Conservation (phyloP, 2,329 filamentous ascomycete species). For the Endothia cerciana region DNA sequence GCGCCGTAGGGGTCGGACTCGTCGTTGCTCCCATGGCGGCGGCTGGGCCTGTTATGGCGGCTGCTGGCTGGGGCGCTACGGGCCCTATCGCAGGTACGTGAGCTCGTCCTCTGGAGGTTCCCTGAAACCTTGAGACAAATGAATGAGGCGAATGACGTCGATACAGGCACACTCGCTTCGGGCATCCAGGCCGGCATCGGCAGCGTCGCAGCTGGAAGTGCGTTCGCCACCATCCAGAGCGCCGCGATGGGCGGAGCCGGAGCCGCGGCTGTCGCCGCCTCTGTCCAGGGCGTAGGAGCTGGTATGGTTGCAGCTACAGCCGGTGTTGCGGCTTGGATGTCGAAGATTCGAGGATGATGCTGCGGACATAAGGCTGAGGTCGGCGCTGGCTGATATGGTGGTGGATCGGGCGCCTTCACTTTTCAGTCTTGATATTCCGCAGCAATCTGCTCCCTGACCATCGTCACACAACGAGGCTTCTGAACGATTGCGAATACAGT, state of each 20-base stretch:
- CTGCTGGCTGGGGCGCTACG: constrained; percentile 22
- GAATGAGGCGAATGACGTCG: neutral
- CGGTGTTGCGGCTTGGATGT: constrained; percentile 6
- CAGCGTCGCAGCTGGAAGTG: constrained; percentile 30
- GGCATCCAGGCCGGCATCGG: constrained; percentile 25
- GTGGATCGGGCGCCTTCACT: neutral
- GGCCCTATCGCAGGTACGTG: constrained; percentile 28
- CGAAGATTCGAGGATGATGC: neutral
- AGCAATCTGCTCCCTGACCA: neutral
- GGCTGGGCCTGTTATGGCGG: constrained; percentile 21
- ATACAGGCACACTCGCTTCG: constrained; percentile 33
- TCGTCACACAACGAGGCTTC: neutral
- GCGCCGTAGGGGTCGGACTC: neutral
- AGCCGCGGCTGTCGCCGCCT: constrained; percentile 22
- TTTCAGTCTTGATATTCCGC: neutral
- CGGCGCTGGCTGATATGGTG: neutral
- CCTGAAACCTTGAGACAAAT: no score
- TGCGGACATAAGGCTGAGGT: neutral
- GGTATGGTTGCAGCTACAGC: constrained; percentile 14
- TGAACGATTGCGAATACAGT: neutral
- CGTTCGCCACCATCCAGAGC: constrained; percentile 33
- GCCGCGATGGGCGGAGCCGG: constrained; percentile 34
- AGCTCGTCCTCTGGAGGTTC: neutral
- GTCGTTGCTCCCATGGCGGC: constrained; percentile 24
- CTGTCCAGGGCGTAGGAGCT: constrained; percentile 25